Percentiles rank a stretch among this genome's conserved stretches.
Conservation (phyloP, 2,329 filamentous ascomycete genomes). For the Cercospora sesami region DNA sequence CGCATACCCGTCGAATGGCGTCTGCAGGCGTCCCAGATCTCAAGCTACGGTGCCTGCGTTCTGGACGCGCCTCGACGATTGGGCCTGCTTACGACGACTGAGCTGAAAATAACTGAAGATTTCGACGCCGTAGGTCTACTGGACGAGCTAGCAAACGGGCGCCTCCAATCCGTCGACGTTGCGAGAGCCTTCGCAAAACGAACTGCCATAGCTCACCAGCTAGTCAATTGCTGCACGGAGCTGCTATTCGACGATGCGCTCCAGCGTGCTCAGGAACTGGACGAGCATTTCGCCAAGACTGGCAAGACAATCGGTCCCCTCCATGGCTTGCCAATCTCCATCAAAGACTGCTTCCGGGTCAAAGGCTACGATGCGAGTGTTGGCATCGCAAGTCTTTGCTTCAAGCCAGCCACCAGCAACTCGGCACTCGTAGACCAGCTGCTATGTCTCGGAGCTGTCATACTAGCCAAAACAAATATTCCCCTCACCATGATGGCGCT, state of each 20-base stretch:
- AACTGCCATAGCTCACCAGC: constrained; percentile 50
- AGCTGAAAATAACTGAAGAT: constrained; percentile 58
- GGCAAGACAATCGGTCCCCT: constrained; percentile 46
- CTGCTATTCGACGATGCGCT: constrained; percentile 43
- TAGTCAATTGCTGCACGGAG: constrained; percentile 50
- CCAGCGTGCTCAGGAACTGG: constrained; percentile 43
- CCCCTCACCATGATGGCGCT: constrained; percentile 51
- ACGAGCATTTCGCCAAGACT: constrained; percentile 41
- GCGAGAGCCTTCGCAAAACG: constrained; percentile 49
- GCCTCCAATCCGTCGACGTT: constrained; percentile 22
- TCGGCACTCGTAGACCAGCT: constrained; percentile 50
- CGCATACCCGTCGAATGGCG: constrained; percentile 50
- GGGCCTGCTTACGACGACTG: constrained; percentile 52
- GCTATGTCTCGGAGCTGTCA: constrained; percentile 49
- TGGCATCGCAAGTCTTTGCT: constrained; percentile 46
- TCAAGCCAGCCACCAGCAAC: constrained; percentile 54
- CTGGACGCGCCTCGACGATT: constrained; percentile 54
- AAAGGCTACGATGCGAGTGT: constrained; percentile 42
- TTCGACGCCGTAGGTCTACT: constrained; percentile 50
- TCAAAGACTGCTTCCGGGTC: constrained; percentile 43
- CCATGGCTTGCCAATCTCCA: constrained; percentile 44
- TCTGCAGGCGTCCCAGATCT: constrained; percentile 34
- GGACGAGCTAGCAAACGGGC: constrained; percentile 38
- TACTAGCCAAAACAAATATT: constrained; percentile 56
- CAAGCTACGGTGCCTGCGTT: constrained; percentile 38